These are phyloP conservation scores for Peronosclerospora sorghi DNA, from an alignment of 352 stramenopile species.

Conservation along the genomic window DNA sequence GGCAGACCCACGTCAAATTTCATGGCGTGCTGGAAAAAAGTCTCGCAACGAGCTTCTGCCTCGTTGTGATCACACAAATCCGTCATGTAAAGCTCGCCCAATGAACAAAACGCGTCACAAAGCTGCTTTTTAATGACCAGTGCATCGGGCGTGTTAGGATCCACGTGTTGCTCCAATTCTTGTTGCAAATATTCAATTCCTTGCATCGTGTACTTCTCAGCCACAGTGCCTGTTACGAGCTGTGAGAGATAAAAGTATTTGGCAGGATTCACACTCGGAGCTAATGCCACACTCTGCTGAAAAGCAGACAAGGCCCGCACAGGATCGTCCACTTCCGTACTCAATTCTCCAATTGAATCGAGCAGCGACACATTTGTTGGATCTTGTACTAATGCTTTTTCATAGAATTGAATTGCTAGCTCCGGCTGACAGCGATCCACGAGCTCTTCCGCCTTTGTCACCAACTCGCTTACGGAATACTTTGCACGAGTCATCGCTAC, in stretches of 20 bases:
- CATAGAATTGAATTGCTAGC: constrained; percentile 75
- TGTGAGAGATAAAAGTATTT: constrained; percentile 84
- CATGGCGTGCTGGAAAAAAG: constrained; percentile 83
- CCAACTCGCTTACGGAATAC: constrained; percentile 57
- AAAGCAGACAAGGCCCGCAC: constrained; percentile 66
- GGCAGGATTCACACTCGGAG: constrained; percentile 57
- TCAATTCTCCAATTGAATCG: constrained; percentile 70
- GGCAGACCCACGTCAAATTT: constrained; percentile 84
- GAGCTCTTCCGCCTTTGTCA: constrained; percentile 72
- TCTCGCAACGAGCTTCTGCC: constrained; percentile 89
- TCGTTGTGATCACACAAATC: constrained; percentile 90
- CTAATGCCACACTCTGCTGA: constrained; percentile 52
- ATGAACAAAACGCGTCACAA: constrained; percentile 88
- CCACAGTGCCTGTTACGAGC: constrained; percentile 62
- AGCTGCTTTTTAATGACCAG: constrained; percentile 84
- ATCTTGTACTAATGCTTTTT: constrained; percentile 63
- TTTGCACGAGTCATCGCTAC: constrained; percentile 22
- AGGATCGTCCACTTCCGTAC: constrained; percentile 72
- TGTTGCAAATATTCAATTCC: constrained; percentile 57
- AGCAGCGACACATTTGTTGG: constrained; percentile 59
- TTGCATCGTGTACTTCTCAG: constrained; percentile 52
- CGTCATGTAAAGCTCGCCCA: constrained; percentile 96
- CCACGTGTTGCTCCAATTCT: constrained; percentile 37
- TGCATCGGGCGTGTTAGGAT: constrained; percentile 37
- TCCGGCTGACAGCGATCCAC: constrained; percentile 82